These are phyloP conservation scores for Lactifluus subvellereus DNA, from an alignment of 768 basidiomycete species.

Conservation along the genomic window DNA sequence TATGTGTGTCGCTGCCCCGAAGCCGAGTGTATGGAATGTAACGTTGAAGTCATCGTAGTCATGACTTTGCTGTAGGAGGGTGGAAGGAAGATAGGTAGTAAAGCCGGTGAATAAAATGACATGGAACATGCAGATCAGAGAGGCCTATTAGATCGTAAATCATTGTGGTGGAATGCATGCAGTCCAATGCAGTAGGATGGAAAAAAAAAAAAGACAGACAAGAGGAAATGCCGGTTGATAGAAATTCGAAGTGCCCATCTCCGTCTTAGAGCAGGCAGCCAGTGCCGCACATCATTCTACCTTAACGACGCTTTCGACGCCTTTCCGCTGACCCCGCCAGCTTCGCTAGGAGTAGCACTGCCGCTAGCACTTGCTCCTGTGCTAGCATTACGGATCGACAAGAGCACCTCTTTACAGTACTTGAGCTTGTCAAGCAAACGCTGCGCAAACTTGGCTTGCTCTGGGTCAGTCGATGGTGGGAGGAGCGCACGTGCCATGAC, in stretches of 20 bases:
- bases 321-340: conserved; percentile 2
- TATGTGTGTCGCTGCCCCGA: conserved; percentile 1
- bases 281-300: not conserved
- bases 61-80: not conserved
- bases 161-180: conserved; percentile 10
- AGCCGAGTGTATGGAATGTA: not conserved
- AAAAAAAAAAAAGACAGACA: not conserved
- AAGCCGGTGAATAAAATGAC: conserved; percentile 9
- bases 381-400: conserved; percentile 61
- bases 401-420: conserved; percentile 81
- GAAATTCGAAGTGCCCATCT: not conserved
- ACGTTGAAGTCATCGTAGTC: not conserved
- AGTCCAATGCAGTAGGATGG: not conserved
- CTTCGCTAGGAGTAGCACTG: not conserved
- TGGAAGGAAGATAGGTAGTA: not conserved
- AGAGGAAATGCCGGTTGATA: not conserved
- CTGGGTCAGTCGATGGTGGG: conserved; percentile 40
- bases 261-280: not conserved
- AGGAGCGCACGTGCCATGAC: conserved; percentile 55
- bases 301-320: conserved; percentile 11
- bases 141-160: conserved; percentile 18
- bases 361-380: conserved; percentile 24
- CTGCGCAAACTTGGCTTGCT: conserved; percentile 54
- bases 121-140: conserved; percentile 17
- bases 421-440: conserved; percentile 73